Evolutionary conservation across 495 filamentous ascomycete species (phyloP), one percentile per base, ranked within the genome.

Genomic region (Immersiella caudata): DNA sequence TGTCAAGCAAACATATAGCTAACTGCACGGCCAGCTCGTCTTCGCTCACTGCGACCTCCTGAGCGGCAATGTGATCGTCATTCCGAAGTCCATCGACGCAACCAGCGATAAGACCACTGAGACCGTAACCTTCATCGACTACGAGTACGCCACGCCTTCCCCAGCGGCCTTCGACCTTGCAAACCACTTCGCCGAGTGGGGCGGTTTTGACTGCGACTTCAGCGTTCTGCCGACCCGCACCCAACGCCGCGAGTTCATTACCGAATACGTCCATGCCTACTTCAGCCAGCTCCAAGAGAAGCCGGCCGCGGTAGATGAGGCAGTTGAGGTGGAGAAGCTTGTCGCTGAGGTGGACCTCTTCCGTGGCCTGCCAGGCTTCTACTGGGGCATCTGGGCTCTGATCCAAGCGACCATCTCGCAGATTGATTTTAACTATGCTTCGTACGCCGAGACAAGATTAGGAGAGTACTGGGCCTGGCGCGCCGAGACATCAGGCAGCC

Each of bases 131-230:
- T 98, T 99, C 76, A 98, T 99, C 73, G 95, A 99, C 79, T 99
- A 98, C 80, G 95, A 99, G 79, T 96, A 95, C 75, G 93, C 94
- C 9, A 93, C 92, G 0, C 93, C 96, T 1, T 93, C 93, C 8
- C 95, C 96, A 0, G 92, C 94, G 16, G 93, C 95, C n/a, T 99
- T 99, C 77, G 95, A 99, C 76, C 87, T 99, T 65, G 90, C 95
- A n/a, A 99, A 99, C 83, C 95, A 99, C 83, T 94, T 99, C 75
- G 93, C 96, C 51, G 95, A 99, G 82, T 99, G 95, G 94, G 94
- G 90, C 62, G 95, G 95, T 65, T 96, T 97, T 73, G 92, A 95
- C 70, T 99, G 95, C 84, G 93, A 99, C 76, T 92, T 88, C 78
- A 87, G 79, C 68, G 88, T 89, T 73, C 84, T 97, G 51, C 95